Evolutionary conservation across 2,329 filamentous ascomycete genomes (phyloP), one percentile per base, ranked within the genome.

Genomic region (Dactylonectria estremocensis): DNA sequence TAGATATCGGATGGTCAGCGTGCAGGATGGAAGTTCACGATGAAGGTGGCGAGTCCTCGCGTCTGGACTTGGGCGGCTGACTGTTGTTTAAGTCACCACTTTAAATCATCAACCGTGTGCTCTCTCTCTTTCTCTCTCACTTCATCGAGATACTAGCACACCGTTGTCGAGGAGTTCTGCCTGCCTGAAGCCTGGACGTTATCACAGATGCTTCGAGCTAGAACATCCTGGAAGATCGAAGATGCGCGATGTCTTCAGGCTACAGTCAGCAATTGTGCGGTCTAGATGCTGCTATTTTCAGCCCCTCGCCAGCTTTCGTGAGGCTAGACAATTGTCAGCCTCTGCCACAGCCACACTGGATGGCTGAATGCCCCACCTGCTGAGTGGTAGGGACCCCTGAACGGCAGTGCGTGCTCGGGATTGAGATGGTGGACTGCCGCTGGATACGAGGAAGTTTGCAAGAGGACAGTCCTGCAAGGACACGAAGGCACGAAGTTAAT

Each of bases 271-370:
- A 5, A 28, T 5, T 28, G 24, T 28, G 24, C 7, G 24, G 7
- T 7, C 24, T 48, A 57, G n/a, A 22, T 14, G 35, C 33, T 67
- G 57, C 74, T 76, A 75, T 76, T 76, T 70, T 74, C 70, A 69
- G 73, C 61, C 46, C 33, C 53, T n/a, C 22, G 40, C 48, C 48
- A 53, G 40, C 40, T 43, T 43, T 43, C 7, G 16, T 43, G 56
- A 31, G 33, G 18, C 52, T 56, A 43, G 16, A n/a, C 55, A 43
- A 56, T 37, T 56, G 59, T 69, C 63, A 76, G 74, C 74, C 68
- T 65, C 59, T 67, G 67, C 66, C 74, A 76, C 72, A 72, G 74
- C 72, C 74, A 75, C 66, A 71, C 43, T 37, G 56, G 50, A 70
- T 46, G 53, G 40, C 58, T 52, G 50, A 46, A 43, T 28, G 37